Conservation (phyloP, 169 alveolate species). For the Plasmodium gaboni region DNA sequence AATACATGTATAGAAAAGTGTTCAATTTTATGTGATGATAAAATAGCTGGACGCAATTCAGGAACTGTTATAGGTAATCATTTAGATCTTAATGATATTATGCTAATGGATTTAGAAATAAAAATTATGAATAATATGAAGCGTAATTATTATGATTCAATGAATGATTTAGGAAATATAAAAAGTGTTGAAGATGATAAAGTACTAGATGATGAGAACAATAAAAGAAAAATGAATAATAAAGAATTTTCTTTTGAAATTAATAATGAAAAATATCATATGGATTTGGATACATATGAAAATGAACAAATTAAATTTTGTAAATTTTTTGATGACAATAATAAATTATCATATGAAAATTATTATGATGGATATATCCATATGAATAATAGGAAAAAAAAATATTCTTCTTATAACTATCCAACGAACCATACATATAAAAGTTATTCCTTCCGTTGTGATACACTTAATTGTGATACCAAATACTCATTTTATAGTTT, state of each 20-base stretch:
- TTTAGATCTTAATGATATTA: conserved; percentile 26
- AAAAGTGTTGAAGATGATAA: conserved; percentile 17
- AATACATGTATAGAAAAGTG: not conserved
- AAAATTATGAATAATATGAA: conserved; percentile 63
- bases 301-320: not conserved
- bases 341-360: not conserved
- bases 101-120: conserved; percentile 38
- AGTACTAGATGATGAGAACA: not conserved
- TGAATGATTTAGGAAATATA: not conserved
- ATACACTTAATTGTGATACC: not conserved
- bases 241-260: conserved; percentile 39
- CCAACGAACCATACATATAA: not conserved
- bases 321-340: conserved; percentile 7
- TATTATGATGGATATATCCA: no score
- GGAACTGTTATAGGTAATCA: not conserved
- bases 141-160: conserved; percentile 46
- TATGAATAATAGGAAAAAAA: not conserved
- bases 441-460: not conserved
- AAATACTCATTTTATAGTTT: conserved; percentile 25
- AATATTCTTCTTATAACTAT: not conserved
- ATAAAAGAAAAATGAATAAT: not conserved
- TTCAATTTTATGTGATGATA: not conserved
- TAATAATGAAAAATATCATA: conserved; percentile 36
- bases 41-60: not conserved
- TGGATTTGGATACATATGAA: conserved; percentile 21